A percentile compares a stretch with the other conserved stretches of the same genome.
Evolutionary conservation across 352 stramenopile species (phyloP).

Genomic region (Globisporangium acanthophoron): DNA sequence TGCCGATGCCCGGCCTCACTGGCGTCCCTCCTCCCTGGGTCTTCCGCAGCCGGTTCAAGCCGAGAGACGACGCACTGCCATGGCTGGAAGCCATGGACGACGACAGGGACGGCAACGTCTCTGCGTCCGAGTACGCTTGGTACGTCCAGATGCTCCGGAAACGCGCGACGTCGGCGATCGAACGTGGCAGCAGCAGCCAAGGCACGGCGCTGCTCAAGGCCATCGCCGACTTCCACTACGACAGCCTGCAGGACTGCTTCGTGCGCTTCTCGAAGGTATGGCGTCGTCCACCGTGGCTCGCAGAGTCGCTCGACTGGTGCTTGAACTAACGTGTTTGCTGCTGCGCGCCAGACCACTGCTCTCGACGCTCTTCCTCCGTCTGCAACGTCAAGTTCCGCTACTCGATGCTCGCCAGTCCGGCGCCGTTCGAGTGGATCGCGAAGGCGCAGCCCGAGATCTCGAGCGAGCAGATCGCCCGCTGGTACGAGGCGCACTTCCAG

Average conservation of each 20-base stretch:
- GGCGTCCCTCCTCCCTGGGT: background rate
- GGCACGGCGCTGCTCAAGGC: background rate
- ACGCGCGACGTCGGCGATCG: background rate
- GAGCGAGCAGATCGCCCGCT: background rate
- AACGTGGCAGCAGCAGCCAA: background rate
- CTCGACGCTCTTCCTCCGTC: background rate
- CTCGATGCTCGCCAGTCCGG: slow-evolving; percentile 28
- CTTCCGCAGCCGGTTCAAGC: background rate
- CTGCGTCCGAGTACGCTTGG: background rate
- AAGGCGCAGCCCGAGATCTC: slow-evolving; percentile 1
- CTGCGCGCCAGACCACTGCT: background rate
- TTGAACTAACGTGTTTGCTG: background rate
- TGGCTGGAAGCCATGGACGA: background rate
- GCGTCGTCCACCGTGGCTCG: too few relatives aligned
- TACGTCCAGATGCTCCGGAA: slow-evolving; percentile 1
- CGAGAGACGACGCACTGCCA: background rate
- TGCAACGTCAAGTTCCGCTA: slow-evolving; percentile 52
- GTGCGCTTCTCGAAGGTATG: slow-evolving; percentile 13
- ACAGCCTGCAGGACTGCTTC: slow-evolving; percentile 21
- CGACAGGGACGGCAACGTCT: background rate
- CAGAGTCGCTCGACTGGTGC: background rate
- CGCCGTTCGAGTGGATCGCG: slow-evolving; percentile 34
- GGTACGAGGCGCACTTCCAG: background rate
- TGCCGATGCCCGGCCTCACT: background rate
- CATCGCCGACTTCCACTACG: slow-evolving; percentile 25